These are phyloP conservation scores for Saccharomyces hybrid DNA, from an alignment of 1,139 yeast species.

Conservation along the genomic window DNA sequence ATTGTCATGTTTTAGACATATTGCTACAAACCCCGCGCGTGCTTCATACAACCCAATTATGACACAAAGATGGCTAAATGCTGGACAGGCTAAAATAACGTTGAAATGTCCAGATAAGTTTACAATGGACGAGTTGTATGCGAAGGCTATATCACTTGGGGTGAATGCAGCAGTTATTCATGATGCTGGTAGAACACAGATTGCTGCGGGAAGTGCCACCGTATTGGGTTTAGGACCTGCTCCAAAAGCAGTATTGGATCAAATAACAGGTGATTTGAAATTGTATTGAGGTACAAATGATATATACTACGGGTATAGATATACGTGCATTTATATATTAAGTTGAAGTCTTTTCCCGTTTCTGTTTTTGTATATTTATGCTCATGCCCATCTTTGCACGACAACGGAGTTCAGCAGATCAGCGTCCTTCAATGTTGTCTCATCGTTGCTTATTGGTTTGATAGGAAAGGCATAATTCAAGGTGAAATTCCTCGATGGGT, in stretches of 20 bases:
- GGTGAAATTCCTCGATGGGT: constrained; percentile 45
- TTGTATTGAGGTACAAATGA: constrained; percentile 43
- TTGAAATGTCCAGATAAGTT: constrained; percentile 70
- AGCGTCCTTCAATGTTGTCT: constrained; percentile 58
- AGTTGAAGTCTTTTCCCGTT: not conserved
- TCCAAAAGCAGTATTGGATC: constrained; percentile 73
- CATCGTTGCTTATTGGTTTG: constrained; percentile 54
- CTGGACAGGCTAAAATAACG: constrained; percentile 94
- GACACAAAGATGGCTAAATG: constrained; percentile 68
- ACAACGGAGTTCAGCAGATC: constrained; percentile 79
- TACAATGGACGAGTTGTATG: constrained; percentile 68
- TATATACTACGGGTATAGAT: not conserved
- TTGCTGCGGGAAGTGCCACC: constrained; percentile 91
- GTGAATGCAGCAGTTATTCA: constrained; percentile 74
- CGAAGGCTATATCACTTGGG: constrained; percentile 72
- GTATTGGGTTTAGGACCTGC: constrained; percentile 96
- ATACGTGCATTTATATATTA: constrained; percentile 1
- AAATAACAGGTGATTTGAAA: constrained; percentile 71
- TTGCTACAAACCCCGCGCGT: constrained; percentile 42
- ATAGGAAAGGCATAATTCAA: constrained; percentile 83
- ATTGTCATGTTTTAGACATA: constrained; percentile 71
- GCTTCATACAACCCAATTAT: constrained; percentile 52
- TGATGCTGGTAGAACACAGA: constrained; percentile 96
- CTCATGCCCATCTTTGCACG: constrained; percentile 66
- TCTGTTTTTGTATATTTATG: not conserved